Evolutionary conservation across 768 basidiomycete genomes (phyloP), one percentile per base, ranked within the genome.

Genomic region (Boletellus sp.): DNA sequence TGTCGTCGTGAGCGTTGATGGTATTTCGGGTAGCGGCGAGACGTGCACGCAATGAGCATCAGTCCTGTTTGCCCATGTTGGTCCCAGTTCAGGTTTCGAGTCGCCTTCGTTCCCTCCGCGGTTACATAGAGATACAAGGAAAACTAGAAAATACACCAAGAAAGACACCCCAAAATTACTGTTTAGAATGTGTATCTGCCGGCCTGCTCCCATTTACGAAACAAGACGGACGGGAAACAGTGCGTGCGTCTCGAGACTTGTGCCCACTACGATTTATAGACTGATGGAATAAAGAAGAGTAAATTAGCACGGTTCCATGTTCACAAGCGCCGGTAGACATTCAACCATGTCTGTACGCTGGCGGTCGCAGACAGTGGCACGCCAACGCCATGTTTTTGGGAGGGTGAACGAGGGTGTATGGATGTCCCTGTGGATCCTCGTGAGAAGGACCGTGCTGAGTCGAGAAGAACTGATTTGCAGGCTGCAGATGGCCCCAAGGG

Each of bases 121-220:
- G 47, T 47, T 63, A 63, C 53, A n/a, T n/a, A n/a, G n/a, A 59
- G 43, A 62, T 63, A 65, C 62, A 63, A 43, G 42, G 33, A 17
- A 22, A 11, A 46, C 28, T 39, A 49, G 59, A 40, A 58, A 52
- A 64, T 64, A 63, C 59, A 64, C 23, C 20, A 16, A 38, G 35
- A 44, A 44, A 41, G 38, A 39, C 45, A 17, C 28, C n/a, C 24
- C 43, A 38, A 42, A 45, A 13, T 42, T 37, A 38, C 50, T 47
- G n/a, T 34, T 36, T 43, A 44, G 23, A 43, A 48, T 17, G 28
- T 17, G 28, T 54, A 41, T 51, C 32, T 44, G 39, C 40, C 34
- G 44, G 45, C 40, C 40, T 20, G 31, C 40, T 32, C 52, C 22
- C 23, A 23, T 32, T 40, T 42, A 45, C 16, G 35, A 61, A 64